Conservation (phyloP, 2,329 filamentous ascomycete genomes). For the Fragosphaeria purpurea region DNA sequence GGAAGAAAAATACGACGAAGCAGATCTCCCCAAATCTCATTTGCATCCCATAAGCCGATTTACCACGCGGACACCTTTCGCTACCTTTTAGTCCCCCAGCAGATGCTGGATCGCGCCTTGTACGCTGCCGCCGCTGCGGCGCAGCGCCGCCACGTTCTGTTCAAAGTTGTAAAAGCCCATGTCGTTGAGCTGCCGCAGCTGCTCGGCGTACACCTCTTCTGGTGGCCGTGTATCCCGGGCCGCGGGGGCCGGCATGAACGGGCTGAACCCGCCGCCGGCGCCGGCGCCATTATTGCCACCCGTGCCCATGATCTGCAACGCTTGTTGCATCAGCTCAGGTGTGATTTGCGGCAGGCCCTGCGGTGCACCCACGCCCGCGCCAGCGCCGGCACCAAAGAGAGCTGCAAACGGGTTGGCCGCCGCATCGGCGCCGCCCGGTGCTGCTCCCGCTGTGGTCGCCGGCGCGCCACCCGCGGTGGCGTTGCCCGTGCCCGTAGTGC, state of each 20-base stretch:
- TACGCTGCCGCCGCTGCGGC: conserved; percentile 84
- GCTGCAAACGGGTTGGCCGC: conserved; percentile 9
- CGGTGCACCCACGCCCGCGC: neutral
- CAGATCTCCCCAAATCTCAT: too few relatives aligned
- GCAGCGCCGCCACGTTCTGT: conserved; percentile 75
- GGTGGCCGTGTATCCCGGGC: conserved; percentile 78
- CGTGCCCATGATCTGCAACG: conserved; percentile 39
- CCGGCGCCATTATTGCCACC: conserved; percentile 21
- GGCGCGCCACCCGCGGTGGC: neutral
- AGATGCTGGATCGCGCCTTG: conserved; percentile 81
- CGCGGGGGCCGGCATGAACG: conserved; percentile 1
- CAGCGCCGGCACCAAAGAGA: conserved; percentile 35
- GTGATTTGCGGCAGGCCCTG: conserved; percentile 35
- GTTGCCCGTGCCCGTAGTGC: neutral
- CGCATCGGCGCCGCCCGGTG: neutral
- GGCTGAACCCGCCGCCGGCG: conserved; percentile 14
- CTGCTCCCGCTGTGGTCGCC: neutral
- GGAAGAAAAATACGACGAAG: too few relatives aligned
- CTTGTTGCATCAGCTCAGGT: conserved; percentile 46
- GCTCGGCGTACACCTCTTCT: conserved; percentile 84
- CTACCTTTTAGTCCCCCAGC: neutral
- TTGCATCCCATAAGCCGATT: too few relatives aligned
- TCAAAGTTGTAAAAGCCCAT: conserved; percentile 99
- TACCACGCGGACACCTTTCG: too few relatives aligned
- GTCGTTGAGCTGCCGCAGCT: conserved; percentile 88